Evolutionary conservation across 352 stramenopile genomes (phyloP), one percentile per base, ranked within the genome.

Genomic region (Phytophthora colocasiae): DNA sequence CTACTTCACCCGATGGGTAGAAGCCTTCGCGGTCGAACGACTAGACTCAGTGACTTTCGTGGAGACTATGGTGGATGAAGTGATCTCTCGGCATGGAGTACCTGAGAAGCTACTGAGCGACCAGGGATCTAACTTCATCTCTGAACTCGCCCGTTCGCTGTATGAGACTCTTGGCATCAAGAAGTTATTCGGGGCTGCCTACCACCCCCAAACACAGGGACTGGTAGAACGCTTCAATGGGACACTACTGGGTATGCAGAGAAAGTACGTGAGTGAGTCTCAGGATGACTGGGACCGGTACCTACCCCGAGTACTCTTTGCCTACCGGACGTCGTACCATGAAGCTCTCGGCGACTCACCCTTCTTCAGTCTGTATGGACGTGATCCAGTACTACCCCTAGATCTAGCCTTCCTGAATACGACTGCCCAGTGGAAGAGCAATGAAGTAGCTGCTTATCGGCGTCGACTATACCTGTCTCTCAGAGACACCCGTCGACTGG

Each of bases 121-220:
- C 29, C 53, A 31, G 22, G 53, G 53, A 1, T 34, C 39, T 0
- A 60, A 60, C 27, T 60, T 60, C 9, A 60, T 41, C 1, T 60
- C 40, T 0, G 27, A 51, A 14, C 26, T 60, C 2, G 27, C 53
- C 14, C 41, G 29, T 7, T 50, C 53, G 2, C 43, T 60, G 11
- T 60, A 60, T 10, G 39, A 60, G n/a, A 51, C 40, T 12, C 53
- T 60, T 29, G 53, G 40, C 4, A 51, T 60, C 2, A 60, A 60
- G 15, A 58, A 45, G n/a, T 11, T 60, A 2, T 60, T 51, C 10
- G 34, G 50, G 2, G 24, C 53, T 3, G 53, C 27, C 0, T 60
- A 60, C 26, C 51, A 58, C 14, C 51, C 53, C 7, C 40, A 52
- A 6, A 60, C 40, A 0, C 53, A 60, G 17, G 53, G 53, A 17